A percentile compares a stretch with the other conserved stretches of the same genome.
These are phyloP conservation scores for Suillus hirtellus DNA, from an alignment of 768 basidiomycete species.

Conservation along the genomic window DNA sequence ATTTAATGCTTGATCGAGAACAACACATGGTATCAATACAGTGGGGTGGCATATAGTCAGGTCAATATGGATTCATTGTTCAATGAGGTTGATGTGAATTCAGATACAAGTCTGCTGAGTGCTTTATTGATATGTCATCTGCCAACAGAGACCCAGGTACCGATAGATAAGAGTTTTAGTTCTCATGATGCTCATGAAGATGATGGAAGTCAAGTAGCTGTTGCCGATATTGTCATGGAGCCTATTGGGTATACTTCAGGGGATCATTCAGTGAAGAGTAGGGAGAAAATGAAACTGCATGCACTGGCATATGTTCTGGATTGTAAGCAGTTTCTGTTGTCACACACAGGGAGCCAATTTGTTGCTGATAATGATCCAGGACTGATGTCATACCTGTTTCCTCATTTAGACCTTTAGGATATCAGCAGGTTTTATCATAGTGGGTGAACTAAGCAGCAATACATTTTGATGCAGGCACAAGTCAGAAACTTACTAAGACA, in stretches of 20 bases:
- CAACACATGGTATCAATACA: background rate
- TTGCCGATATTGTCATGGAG: constrained; percentile 5
- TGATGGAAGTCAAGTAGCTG: too few relatives aligned
- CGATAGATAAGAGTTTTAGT: too few relatives aligned
- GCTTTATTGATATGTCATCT: background rate
- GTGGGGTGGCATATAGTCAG: too few relatives aligned
- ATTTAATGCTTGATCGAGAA: too few relatives aligned
- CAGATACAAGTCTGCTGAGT: background rate
- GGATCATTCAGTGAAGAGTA: background rate
- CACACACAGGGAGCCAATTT: too few relatives aligned
- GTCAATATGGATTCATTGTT: background rate
- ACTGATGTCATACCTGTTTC: constrained; percentile 10
- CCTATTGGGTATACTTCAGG: background rate
- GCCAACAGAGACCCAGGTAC: too few relatives aligned
- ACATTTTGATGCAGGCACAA: background rate
- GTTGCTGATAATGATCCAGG: constrained; percentile 2
- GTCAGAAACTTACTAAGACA: background rate
- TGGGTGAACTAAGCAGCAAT: background rate
- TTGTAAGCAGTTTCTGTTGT: background rate
- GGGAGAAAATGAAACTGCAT: constrained; percentile 7
- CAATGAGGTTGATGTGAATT: background rate
- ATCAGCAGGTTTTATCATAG: constrained; percentile 7
- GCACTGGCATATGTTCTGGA: constrained; percentile 9
- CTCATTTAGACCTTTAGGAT: constrained; percentile 12
- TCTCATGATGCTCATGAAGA: too few relatives aligned